Base-by-base conservation (phyloP, 2,329 filamentous ascomycete genomes). In the Fusarium nisikadoi region DNA sequence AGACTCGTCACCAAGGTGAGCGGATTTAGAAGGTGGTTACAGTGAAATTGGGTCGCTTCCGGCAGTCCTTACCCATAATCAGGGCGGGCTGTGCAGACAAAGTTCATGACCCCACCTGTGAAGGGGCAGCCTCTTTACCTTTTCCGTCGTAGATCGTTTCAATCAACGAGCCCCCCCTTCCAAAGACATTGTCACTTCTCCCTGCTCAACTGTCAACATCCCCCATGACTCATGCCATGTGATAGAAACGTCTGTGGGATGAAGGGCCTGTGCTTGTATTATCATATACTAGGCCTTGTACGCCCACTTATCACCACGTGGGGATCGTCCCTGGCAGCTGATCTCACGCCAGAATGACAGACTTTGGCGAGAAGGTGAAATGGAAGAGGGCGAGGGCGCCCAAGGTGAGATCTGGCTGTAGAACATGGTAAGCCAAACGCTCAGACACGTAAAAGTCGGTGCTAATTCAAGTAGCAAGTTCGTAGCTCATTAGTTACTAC, bases 391-490 rank as follows among this genome's bases (percentile, higher is more conserved):
- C 64, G 4, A 46, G 49, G 2, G 57, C 38, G 2, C 68, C 66
- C 1, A 70, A 70, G 2, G 66, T 70, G 14, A 57, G 61, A n/a
- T 70, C 68, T 8, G 68, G 68, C 11, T 70, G 68, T n/a, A 45
- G 33, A 29, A 70, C 68, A 2, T 70, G 68, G 68, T 70, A 17
- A 23, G 66, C 41, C 17, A 1, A 11, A 0, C 1, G 6, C 3
- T 1, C 7, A 8, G 8, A 5, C 12, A 3, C 7, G 2, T 6
- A 2, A 8, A 9, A 19, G 2, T 4, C 2, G 0, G 4, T 7
- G 13, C 65, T 69, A 19, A 69, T 12, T 4, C 2, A 2, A 4
- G 19, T n/a, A 66, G 61, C 65, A 69, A 64, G 65, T 69, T 13
- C 11, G 65, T 70, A 7, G 10, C 13, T 5, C 12, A 8, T 7